A percentile compares a stretch with the other conserved stretches of the same genome.
Evolutionary conservation across 768 basidiomycete genomes (phyloP).

Genomic region (Trametes sanguinea): DNA sequence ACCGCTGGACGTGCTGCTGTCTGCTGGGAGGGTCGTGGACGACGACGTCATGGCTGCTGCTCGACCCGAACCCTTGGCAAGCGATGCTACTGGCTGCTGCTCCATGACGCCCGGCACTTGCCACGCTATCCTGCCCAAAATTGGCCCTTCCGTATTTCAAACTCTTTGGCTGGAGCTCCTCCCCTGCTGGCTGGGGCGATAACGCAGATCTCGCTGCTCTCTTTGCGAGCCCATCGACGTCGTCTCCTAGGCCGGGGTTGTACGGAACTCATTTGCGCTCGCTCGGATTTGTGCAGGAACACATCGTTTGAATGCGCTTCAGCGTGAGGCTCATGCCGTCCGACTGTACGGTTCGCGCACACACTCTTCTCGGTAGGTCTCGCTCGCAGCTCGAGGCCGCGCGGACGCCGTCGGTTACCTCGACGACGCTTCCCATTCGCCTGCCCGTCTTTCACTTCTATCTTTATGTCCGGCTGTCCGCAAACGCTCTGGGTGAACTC

Average conservation of each 20-base stretch:
- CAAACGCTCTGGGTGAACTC: not conserved
- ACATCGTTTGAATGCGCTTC: too few species aligned
- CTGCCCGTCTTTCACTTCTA: not conserved
- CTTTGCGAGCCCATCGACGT: too few species aligned
- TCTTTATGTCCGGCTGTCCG: not conserved
- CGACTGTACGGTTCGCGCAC: not conserved
- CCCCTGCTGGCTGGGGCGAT: too few species aligned
- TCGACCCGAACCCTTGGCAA: not conserved
- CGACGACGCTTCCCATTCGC: slow-evolving; percentile 9
- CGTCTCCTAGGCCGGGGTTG: too few species aligned
- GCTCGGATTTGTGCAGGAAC: not conserved
- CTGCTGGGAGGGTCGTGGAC: not conserved
- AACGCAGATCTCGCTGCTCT: too few species aligned
- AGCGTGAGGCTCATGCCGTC: not conserved
- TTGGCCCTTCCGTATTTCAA: slow-evolving; percentile 6
- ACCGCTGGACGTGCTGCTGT: too few species aligned
- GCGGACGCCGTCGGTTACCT: slow-evolving; percentile 2
- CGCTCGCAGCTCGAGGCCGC: slow-evolving; percentile 4
- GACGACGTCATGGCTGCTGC: not conserved
- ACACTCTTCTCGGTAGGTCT: slow-evolving; percentile 5
- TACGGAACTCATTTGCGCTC: too few species aligned
- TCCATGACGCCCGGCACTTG: not conserved
- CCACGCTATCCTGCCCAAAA: slow-evolving; percentile 7
- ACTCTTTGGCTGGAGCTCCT: not conserved
- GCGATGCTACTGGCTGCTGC: not conserved